Evolutionary conservation across 768 basidiomycete species (phyloP).

Genomic region (Tulasnella sp.): DNA sequence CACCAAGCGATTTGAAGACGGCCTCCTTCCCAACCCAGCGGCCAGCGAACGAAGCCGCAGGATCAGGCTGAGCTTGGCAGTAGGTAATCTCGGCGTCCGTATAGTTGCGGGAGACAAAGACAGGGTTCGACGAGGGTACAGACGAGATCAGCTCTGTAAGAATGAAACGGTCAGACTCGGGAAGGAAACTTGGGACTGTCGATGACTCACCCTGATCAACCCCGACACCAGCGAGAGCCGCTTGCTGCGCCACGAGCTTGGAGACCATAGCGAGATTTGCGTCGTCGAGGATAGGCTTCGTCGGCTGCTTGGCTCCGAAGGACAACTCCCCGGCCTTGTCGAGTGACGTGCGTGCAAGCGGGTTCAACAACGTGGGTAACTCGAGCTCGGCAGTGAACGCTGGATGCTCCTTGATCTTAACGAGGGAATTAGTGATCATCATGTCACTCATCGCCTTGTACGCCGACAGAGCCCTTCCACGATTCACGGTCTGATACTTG

Average conservation of each 20-base stretch:
- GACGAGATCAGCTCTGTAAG: constrained; percentile 75
- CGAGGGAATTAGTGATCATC: constrained; percentile 88
- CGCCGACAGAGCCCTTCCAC: constrained; percentile 51
- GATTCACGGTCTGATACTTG: constrained; percentile 62
- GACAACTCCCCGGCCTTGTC: constrained; percentile 84
- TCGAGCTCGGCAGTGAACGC: constrained; percentile 85
- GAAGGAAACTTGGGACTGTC: constrained; percentile 1
- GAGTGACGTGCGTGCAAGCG: constrained; percentile 73
- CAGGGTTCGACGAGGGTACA: constrained; percentile 79
- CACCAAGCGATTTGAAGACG: constrained; percentile 89
- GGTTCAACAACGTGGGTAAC: constrained; percentile 78
- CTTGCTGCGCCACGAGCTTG: constrained; percentile 38
- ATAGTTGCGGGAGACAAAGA: constrained; percentile 87
- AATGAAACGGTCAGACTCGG: constrained; percentile 13
- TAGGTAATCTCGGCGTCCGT: constrained; percentile 80
- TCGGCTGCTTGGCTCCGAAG: constrained; percentile 56
- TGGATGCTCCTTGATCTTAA: constrained; percentile 89
- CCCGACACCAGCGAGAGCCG: constrained; percentile 63
- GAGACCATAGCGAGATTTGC: constrained; percentile 61
- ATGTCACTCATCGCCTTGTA: constrained; percentile 93
- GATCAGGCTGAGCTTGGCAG: constrained; percentile 77
- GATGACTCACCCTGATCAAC: constrained; percentile 68
- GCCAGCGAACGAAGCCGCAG: constrained; percentile 84
- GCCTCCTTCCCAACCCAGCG: constrained; percentile 98
- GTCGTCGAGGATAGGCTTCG: constrained; percentile 40